Percentiles rank a stretch among this genome's conserved stretches.
Evolutionary conservation across 192 early-diverging fungal species (phyloP).

Genomic region (Coemansia sp.): DNA sequence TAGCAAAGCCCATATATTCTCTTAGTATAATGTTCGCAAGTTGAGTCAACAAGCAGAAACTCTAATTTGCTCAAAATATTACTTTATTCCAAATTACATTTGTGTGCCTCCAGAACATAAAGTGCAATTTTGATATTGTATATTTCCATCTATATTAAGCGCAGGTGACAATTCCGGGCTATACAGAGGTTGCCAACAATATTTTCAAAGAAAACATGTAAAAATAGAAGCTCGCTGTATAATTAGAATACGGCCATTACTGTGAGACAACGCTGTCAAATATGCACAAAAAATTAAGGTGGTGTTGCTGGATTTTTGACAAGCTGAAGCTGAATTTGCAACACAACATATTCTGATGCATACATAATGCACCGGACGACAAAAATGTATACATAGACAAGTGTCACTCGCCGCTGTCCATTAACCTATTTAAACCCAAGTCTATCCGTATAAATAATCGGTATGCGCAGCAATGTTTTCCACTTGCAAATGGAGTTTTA

Average conservation of each 20-base stretch:
- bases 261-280: background rate
- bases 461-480: background rate
- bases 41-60: too few species aligned
- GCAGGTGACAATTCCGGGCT: background rate
- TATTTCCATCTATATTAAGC: too few species aligned
- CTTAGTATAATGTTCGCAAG: too few species aligned
- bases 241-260: background rate
- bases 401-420: conserved; percentile 3
- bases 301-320: background rate
- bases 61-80: too few species aligned
- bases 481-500: background rate
- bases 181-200: background rate
- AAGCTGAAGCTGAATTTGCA: too few species aligned
- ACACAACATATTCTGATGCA: too few species aligned
- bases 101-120: too few species aligned
- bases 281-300: background rate
- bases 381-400: background rate
- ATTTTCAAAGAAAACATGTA: background rate
- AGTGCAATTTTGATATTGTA: too few species aligned
- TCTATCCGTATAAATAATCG: background rate
- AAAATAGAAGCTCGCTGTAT: background rate
- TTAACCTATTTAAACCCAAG: background rate
- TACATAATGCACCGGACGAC: background rate
- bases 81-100: too few species aligned
- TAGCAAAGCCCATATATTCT: too few species aligned